These are phyloP conservation scores for Leccinum angustisporum DNA, from an alignment of 1,284 basidiomycete species.

Conservation along the genomic window DNA sequence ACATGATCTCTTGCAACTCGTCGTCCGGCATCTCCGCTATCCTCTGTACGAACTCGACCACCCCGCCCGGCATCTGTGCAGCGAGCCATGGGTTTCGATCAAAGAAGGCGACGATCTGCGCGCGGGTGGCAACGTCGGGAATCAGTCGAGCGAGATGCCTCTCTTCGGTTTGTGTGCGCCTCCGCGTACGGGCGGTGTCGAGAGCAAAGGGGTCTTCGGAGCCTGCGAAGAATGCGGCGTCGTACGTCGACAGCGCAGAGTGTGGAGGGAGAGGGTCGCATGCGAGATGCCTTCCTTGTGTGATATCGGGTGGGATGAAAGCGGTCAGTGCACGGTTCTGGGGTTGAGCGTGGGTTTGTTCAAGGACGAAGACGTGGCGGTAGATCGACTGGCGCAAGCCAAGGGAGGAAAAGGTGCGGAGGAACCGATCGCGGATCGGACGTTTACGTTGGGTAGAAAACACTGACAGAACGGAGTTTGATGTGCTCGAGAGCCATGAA, in stretches of 20 bases:
- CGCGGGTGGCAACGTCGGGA: slow-evolving; percentile 54
- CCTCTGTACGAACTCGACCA: slow-evolving; percentile 54
- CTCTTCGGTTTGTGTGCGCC: slow-evolving; percentile 45
- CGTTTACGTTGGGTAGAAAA: slow-evolving; percentile 37
- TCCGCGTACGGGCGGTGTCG: slow-evolving; percentile 32
- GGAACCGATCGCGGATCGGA: slow-evolving; percentile 40
- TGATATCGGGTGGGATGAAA: slow-evolving; percentile 64
- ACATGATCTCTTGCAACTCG: slow-evolving; percentile 55
- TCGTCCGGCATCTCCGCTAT: slow-evolving; percentile 59
- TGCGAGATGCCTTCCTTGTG: slow-evolving; percentile 56
- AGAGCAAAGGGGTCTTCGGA: slow-evolving; percentile 50
- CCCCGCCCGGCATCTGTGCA: slow-evolving; percentile 60
- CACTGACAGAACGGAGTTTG: slow-evolving; percentile 41
- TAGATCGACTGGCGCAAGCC: slow-evolving; percentile 57
- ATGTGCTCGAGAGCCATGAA: slow-evolving; percentile 68
- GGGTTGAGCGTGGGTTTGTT: slow-evolving; percentile 48
- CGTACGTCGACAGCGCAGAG: slow-evolving; percentile 58
- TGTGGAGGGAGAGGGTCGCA: slow-evolving; percentile 83
- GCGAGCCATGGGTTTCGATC: slow-evolving; percentile 39
- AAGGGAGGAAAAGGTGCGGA: slow-evolving; percentile 42
- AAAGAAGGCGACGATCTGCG: slow-evolving; percentile 48
- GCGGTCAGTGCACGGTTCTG: slow-evolving; percentile 52
- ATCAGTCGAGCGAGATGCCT: slow-evolving; percentile 54
- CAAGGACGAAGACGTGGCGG: slow-evolving; percentile 76
- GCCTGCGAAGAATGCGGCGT: slow-evolving; percentile 69